phyloP scores from a whole-genome alignment of 345 rosid species.

The Triadica sebifera region DNA sequence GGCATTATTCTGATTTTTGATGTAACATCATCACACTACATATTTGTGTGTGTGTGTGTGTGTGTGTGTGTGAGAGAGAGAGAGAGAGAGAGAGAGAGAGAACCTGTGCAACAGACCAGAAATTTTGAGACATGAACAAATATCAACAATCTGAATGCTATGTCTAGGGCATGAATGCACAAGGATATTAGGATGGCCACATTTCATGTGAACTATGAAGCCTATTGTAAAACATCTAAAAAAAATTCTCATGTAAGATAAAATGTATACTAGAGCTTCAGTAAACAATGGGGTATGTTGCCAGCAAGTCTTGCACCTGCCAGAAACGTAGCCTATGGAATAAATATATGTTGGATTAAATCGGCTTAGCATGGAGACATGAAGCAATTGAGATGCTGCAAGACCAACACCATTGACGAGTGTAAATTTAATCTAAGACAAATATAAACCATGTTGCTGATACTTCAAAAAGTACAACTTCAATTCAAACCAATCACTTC shows the following conservation, averaged over 20 bases:
- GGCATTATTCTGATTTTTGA: too few relatives aligned
- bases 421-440: not conserved
- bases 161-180: not conserved
- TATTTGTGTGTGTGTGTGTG: too few relatives aligned
- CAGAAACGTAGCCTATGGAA: not conserved
- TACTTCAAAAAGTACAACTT: not conserved
- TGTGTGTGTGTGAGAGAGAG: too few relatives aligned
- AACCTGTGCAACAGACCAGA: not conserved
- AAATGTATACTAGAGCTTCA: not conserved
- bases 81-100: too few relatives aligned
- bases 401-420: not conserved
- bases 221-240: not conserved
- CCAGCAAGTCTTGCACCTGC: not conserved
- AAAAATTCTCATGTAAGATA: not conserved
- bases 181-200: not conserved
- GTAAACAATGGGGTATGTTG: not conserved
- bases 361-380: not conserved
- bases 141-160: not conserved
- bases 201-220: not conserved
- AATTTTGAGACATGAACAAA: not conserved
- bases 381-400: too few relatives aligned
- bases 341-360: not conserved
- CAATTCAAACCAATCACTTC: not conserved
- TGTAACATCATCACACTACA: too few relatives aligned
- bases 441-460: not conserved